Percentiles rank a stretch among this genome's conserved stretches.
phyloP scores from a whole-genome alignment of 2,329 filamentous ascomycete genomes.

The Monosporascus cannonballus region DNA sequence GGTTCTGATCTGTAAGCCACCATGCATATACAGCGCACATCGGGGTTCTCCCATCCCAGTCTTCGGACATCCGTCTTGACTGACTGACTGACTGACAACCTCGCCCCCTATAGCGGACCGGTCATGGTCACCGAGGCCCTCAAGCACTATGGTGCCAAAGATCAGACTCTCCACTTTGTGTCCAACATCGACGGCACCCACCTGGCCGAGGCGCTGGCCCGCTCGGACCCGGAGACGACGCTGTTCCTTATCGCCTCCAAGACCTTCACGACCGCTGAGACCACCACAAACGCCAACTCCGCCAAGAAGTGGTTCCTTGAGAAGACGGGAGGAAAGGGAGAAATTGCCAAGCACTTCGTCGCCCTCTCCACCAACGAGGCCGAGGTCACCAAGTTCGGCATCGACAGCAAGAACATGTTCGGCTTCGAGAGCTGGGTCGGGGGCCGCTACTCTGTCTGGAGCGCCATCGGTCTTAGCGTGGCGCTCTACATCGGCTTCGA shows the following conservation, averaged over 20 bases:
- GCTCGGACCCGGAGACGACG: conserved; percentile 94
- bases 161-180: conserved; percentile 91
- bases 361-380: conserved; percentile 92
- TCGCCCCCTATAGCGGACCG: conserved; percentile 59
- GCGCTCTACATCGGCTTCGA: conserved; percentile 93
- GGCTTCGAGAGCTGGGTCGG: conserved; percentile 98
- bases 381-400: conserved; percentile 97
- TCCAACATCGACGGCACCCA: conserved; percentile 99
- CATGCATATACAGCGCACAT: neutral
- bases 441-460: conserved; percentile 98
- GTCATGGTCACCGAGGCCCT: conserved; percentile 99
- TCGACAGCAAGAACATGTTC: conserved; percentile 99
- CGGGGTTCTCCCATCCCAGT: neutral
- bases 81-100: neutral
- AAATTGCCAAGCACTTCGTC: conserved; percentile 98
- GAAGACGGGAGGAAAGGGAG: conserved; percentile 65
- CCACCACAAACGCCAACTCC: conserved; percentile 91
- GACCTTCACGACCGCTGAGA: conserved; percentile 99
- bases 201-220: conserved; percentile 84
- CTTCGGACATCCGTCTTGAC: neutral
- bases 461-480: conserved; percentile 92
- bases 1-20: conserved; percentile 85
- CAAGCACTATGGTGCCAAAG: conserved; percentile 84
- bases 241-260: conserved; percentile 98
- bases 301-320: conserved; percentile 97